These are phyloP conservation scores for Trypanosoma conorhini DNA, from an alignment of 208 protist genomes.

Conservation along the genomic window DNA sequence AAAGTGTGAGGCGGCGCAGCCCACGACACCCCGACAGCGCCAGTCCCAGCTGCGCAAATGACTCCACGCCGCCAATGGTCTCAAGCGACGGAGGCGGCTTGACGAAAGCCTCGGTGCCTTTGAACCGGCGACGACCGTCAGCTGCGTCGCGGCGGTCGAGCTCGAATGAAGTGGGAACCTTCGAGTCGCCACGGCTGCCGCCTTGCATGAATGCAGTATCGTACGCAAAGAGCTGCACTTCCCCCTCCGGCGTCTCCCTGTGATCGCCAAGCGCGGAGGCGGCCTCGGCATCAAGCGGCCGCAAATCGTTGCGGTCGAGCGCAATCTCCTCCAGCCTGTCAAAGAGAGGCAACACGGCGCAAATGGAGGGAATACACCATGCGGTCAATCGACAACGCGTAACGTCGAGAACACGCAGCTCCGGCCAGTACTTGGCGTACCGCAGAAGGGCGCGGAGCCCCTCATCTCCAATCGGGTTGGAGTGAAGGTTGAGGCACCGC, in stretches of 20 bases:
- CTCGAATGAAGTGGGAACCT: conserved; percentile 78
- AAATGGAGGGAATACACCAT: conserved; percentile 33
- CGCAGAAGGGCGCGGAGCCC: conserved; percentile 34
- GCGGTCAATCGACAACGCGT: conserved; percentile 74
- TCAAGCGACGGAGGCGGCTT: neutral
- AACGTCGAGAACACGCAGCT: conserved; percentile 54
- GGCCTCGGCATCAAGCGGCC: conserved; percentile 7
- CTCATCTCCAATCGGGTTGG: conserved; percentile 62
- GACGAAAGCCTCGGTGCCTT: conserved; percentile 26
- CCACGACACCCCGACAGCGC: conserved; percentile 48
- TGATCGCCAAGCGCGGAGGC: neutral
- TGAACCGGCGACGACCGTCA: conserved; percentile 57
- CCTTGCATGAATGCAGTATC: conserved; percentile 55
- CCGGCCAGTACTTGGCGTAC: conserved; percentile 47
- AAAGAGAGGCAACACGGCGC: conserved; percentile 32
- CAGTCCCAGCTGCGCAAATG: conserved; percentile 46
- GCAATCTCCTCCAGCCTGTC: conserved; percentile 40
- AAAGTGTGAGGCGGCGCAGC: conserved; percentile 56
- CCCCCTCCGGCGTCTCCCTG: conserved; percentile 8
- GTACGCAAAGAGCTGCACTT: conserved; percentile 61
- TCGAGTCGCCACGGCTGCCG: conserved; percentile 17
- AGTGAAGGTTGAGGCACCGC: conserved; percentile 43
- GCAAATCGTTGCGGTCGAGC: conserved; percentile 73
- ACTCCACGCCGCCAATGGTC: neutral
- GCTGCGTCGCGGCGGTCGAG: conserved; percentile 69